Conservation (phyloP, 306 rosid genomes). For the Glycine soja region DNA sequence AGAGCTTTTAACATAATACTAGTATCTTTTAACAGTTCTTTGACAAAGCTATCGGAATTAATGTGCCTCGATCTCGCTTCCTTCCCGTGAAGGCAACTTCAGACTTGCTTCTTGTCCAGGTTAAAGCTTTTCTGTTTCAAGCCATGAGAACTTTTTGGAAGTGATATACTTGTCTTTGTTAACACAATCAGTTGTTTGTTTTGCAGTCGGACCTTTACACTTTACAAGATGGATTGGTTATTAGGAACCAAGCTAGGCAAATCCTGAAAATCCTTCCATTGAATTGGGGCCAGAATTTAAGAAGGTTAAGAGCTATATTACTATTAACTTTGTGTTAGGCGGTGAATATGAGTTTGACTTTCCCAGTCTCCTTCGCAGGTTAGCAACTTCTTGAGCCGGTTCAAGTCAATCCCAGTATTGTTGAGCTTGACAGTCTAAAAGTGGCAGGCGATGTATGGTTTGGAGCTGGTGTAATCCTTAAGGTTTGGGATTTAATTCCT, state of each 20-base stretch:
- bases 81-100: conserved; percentile 97
- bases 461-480: conserved; percentile 74
- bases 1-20: background rate
- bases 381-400: conserved; percentile 77
- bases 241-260: conserved; percentile 73
- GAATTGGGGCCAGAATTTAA: conserved; percentile 95
- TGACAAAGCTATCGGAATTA: conserved; percentile 83
- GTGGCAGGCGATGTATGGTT: conserved; percentile 90
- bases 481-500: conserved; percentile 57
- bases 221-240: conserved; percentile 71
- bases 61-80: conserved; percentile 93
- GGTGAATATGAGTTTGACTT: conserved; percentile 37
- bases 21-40: conserved; percentile 67
- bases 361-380: conserved; percentile 58
- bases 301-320: conserved; percentile 63
- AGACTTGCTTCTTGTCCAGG: conserved; percentile 99
- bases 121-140: conserved; percentile 43
- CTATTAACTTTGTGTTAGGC: conserved; percentile 22
- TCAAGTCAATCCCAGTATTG: conserved; percentile 90
- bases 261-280: conserved; percentile 91
- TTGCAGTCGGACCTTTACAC: conserved; percentile 91
- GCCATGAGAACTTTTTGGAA: conserved; percentile 35
- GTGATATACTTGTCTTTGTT: conserved; percentile 21
- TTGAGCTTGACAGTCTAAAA: conserved; percentile 83
- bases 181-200: conserved; percentile 26